These are phyloP conservation scores for Fusarium albosuccineum DNA, from an alignment of 2,329 filamentous ascomycete species.

Conservation along the genomic window DNA sequence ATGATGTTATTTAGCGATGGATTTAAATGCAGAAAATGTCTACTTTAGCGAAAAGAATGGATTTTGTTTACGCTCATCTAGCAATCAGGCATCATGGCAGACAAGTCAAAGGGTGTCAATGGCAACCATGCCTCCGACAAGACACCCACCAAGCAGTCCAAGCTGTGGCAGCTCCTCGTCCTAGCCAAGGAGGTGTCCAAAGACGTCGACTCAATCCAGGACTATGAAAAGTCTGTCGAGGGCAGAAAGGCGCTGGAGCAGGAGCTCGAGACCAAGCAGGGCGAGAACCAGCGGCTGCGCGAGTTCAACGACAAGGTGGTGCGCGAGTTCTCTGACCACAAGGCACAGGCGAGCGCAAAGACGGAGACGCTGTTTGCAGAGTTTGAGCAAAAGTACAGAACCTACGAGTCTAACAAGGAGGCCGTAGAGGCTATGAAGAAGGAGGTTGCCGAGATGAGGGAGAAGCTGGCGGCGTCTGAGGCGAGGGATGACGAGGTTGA, in stretches of 20 bases:
- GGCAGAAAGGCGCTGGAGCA: constrained; percentile 39
- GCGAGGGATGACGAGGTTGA: constrained; percentile 58
- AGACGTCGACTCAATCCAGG: constrained; percentile 45
- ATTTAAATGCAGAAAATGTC: constrained; percentile 35
- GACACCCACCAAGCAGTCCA: constrained; percentile 37
- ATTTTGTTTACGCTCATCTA: constrained; percentile 25
- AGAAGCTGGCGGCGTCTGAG: constrained; percentile 55
- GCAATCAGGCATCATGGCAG: constrained; percentile 41
- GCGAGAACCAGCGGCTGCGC: constrained; percentile 43
- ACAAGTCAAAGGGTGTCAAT: constrained; percentile 46
- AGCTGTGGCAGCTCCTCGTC: constrained; percentile 45
- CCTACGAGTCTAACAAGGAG: constrained; percentile 44
- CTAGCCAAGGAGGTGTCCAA: constrained; percentile 47
- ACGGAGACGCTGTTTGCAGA: constrained; percentile 40
- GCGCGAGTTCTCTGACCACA: constrained; percentile 42
- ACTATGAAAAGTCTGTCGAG: constrained; percentile 43
- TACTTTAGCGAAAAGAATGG: constrained; percentile 32
- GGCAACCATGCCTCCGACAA: constrained; percentile 35
- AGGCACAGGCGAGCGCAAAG: constrained; percentile 35
- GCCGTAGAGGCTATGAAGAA: constrained; percentile 58
- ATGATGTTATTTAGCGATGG: constrained; percentile 24
- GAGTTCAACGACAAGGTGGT: constrained; percentile 45
- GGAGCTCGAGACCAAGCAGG: constrained; percentile 42
- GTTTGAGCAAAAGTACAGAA: constrained; percentile 45
- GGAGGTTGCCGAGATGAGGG: constrained; percentile 58